Percentiles rank a stretch among this genome's conserved stretches.
phyloP scores from a whole-genome alignment of 2,329 filamentous ascomycete genomes.

The Ustulina deusta region DNA sequence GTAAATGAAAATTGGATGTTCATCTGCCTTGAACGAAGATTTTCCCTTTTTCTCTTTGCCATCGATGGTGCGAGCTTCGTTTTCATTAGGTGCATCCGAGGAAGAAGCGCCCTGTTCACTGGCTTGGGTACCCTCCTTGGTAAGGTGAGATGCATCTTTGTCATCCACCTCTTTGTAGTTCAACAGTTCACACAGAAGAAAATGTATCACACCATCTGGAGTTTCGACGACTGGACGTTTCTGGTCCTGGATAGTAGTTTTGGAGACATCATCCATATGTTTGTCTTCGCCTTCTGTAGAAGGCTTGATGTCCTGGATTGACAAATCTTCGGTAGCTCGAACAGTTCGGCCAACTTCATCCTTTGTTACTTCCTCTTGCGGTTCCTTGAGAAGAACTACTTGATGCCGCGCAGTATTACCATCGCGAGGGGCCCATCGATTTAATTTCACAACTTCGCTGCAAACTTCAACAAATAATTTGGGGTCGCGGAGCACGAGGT shows the following conservation, averaged over 20 bases:
- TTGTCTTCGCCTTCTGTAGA: slow-evolving; percentile 71
- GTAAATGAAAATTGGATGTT: slow-evolving; percentile 96
- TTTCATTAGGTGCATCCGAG: slow-evolving; percentile 49
- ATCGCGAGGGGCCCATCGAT: slow-evolving; percentile 64
- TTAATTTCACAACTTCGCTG: slow-evolving; percentile 83
- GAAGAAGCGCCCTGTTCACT: slow-evolving; percentile 52
- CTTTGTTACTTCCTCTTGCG: slow-evolving; percentile 48
- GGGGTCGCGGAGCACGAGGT: slow-evolving; percentile 83
- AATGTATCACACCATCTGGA: slow-evolving; percentile 94
- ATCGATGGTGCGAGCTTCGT: slow-evolving; percentile 51
- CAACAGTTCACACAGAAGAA: slow-evolving; percentile 89
- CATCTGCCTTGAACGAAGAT: slow-evolving; percentile 85
- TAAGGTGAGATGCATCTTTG: slow-evolving; percentile 67
- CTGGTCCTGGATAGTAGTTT: slow-evolving; percentile 69
- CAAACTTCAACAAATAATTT: slow-evolving; percentile 88
- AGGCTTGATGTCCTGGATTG: slow-evolving; percentile 67
- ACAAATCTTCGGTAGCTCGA: slow-evolving; percentile 60
- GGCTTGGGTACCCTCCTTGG: slow-evolving; percentile 58
- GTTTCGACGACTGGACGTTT: slow-evolving; percentile 91
- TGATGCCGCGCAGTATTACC: slow-evolving; percentile 51
- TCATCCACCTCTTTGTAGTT: slow-evolving; percentile 95
- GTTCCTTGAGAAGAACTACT: slow-evolving; percentile 58
- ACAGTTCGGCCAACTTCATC: slow-evolving; percentile 60
- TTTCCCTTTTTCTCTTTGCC: slow-evolving; percentile 75
- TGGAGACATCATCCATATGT: slow-evolving; percentile 73